Base-by-base conservation (phyloP, 768 basidiomycete species). In the Kwoniella pini region DNA sequence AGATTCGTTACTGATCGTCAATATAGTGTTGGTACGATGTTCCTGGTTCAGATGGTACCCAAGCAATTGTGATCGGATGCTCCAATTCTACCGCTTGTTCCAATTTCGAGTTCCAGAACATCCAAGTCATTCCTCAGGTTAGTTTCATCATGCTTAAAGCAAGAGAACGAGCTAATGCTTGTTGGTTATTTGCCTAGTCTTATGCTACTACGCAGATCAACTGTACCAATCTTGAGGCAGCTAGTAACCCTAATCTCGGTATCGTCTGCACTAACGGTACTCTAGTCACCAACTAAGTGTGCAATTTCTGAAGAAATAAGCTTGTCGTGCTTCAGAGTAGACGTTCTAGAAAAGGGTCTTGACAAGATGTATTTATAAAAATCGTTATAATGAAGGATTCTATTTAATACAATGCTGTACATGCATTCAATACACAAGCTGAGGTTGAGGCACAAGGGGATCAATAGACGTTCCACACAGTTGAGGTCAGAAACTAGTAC, bases 21-120 rank as follows among this genome's bases (percentile, higher is more conserved):
- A 17, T 33, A 4, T 44, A 53, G 51, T 72, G 71, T 49, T 72
- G 71, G 71, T 69, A 69, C 60, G 65, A 69, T 36, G 58, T 52
- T 9, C 62, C 65, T 5, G 64, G 63, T 7, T 39, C 60, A 2
- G 65, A 69, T 30, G 68, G 68, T n/a, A 72, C 71, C 15, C 68
- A 69, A 33, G 28, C 53, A 2, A 59, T 69, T 33, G 62, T 69
- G 24, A 52, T 72, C 38, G 55, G 60, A 2, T 72, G 71, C 40
- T 57, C 60, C 4, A 67, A 69, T 44, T 43, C 60, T 2, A 67
- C 63, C 3, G 48, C 71, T 2, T 72, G 71, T 50, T 27, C 30
- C 7, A 54, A 66, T 17, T 72, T 67, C 55, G 27, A 63, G 48
- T 50, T 63, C 57, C 36, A 64, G 39, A 60, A 65, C 45, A 55